Evolutionary conservation across 1,139 yeast genomes (phyloP), one percentile per base, ranked within the genome.

Genomic region (Hansenula sp.): DNA sequence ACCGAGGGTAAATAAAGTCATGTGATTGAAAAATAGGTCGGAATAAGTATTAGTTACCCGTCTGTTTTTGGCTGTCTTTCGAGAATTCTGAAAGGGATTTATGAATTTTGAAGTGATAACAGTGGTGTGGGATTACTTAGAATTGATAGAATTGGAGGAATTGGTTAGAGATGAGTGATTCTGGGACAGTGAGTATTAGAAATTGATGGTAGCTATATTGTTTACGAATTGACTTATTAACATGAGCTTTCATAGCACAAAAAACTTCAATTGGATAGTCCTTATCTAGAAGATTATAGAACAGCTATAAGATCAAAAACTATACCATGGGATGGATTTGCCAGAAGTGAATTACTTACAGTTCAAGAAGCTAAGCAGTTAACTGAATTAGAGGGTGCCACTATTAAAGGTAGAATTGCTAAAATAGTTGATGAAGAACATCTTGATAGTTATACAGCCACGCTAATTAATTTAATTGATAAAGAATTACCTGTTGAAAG

Each of bases 311-410:
- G 94, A 53, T 84, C 86, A 46, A 77, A 95, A 50, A 83, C 94
- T 27, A 78, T 90, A 45, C 95, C 96, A 21, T 90, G 97, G 97
- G 95, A 86, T 57, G 95, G 95, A 9, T 79, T 84, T 55, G 81
- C 87, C 17, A 75, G 96, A 46, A 82, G 94, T 12, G 80, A 78
- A 37, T 77, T 82, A 37, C 71, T 90, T 35, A 65, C 79, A 18
- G 72, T 72, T 40, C 80, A 77, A 45, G 89, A 85, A 57, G 88
- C 88, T 16, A 73, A 74, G 46, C 68, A 75, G 39, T 69, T 87
- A 57, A 82, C 81, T 60, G 69, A 75, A 34, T 71, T 86, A 52
- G 94, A 84, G 56, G 41, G 45, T 59, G 57, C 41, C 38, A 62
- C 40, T 50, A 40, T 30, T 59, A 24, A 63, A 61, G 31, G 59